phyloP scores from a whole-genome alignment of 805 yeast genomes.

The Torulaspora gathmanii region DNA sequence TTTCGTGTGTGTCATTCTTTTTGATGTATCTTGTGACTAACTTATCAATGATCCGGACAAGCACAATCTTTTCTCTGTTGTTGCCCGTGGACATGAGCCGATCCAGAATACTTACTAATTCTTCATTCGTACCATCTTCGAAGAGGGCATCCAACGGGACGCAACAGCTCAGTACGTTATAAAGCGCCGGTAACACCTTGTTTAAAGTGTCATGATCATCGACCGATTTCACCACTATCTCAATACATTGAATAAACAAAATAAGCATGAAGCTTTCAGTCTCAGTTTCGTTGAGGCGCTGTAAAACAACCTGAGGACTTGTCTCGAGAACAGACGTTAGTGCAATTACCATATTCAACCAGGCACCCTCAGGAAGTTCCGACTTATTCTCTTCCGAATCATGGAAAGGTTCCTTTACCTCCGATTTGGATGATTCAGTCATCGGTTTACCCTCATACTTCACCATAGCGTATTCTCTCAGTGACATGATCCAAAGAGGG shows the following conservation, averaged over 20 bases:
- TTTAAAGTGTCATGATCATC: conserved; percentile 28
- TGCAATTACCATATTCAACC: conserved; percentile 77
- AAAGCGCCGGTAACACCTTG: conserved; percentile 47
- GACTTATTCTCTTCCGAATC: conserved; percentile 15
- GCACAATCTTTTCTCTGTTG: conserved; percentile 43
- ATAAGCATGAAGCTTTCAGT: conserved; percentile 67
- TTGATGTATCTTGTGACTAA: conserved; percentile 44
- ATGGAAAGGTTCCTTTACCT: conserved; percentile 6
- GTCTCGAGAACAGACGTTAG: conserved; percentile 59
- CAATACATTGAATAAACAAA: conserved; percentile 78
- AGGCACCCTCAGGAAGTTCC: conserved; percentile 44
- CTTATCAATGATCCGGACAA: conserved; percentile 54
- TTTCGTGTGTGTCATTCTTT: conserved; percentile 35
- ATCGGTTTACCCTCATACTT: conserved; percentile 47
- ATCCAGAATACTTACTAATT: conserved; percentile 70
- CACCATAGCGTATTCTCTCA: conserved; percentile 68
- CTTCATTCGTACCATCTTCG: conserved; percentile 65
- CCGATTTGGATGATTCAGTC: conserved; percentile 27
- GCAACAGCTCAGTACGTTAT: conserved; percentile 51
- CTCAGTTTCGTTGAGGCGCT: conserved; percentile 49
- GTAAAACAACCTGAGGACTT: conserved; percentile 42
- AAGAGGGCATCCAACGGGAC: conserved; percentile 57
- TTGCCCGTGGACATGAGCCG: conserved; percentile 58
- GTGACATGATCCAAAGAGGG: conserved; percentile 73
- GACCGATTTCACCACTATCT: conserved; percentile 50